Percentiles rank a stretch among this genome's conserved stretches.
These are phyloP conservation scores for Gastrolobium bilobum DNA, from an alignment of 306 rosid species.

Conservation along the genomic window DNA sequence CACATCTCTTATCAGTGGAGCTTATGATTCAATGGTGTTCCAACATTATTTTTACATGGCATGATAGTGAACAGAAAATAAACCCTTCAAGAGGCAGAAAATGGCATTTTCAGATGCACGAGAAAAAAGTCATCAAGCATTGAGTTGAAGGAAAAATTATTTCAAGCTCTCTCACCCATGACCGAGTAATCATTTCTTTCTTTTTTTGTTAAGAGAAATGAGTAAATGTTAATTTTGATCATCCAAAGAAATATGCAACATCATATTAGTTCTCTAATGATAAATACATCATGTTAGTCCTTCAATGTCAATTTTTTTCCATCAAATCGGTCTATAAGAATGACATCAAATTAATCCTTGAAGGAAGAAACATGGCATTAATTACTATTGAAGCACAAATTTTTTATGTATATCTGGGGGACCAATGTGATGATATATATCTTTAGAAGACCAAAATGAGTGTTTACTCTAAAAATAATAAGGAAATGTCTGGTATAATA, in stretches of 20 bases:
- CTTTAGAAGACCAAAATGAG: background rate
- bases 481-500: background rate
- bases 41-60: no score
- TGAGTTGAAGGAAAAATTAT: background rate
- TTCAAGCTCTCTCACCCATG: background rate
- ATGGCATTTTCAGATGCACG: no score
- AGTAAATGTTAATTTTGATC: background rate
- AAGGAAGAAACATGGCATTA: background rate
- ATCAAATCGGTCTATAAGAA: background rate
- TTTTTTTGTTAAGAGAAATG: background rate
- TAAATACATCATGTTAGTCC: background rate
- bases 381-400: background rate
- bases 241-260: background rate
- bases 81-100: no score
- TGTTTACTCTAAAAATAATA: background rate
- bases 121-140: background rate
- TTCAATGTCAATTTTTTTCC: constrained; percentile 1
- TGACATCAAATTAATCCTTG: constrained; percentile 6
- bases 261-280: background rate
- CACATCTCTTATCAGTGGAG: no score
- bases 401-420: background rate
- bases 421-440: constrained; percentile 13
- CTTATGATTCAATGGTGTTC: no score
- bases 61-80: no score
- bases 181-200: background rate